Evolutionary conservation across 768 basidiomycete species (phyloP).

Genomic region (Mrakia frigida): DNA sequence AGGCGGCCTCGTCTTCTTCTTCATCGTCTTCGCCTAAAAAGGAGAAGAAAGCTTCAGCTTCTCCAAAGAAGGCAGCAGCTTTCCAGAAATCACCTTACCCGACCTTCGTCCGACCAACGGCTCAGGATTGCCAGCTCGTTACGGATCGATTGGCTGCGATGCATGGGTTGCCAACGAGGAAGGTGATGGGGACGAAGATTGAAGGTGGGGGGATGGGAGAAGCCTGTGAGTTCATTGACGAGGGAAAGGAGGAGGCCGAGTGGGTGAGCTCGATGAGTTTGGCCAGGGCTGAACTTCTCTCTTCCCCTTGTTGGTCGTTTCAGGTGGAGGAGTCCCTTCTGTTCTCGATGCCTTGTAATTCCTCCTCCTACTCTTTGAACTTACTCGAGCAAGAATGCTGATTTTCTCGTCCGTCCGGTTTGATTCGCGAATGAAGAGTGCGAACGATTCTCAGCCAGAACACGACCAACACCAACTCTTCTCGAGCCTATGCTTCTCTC

Average conservation of each 20-base stretch:
- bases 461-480: slow-evolving; percentile 31
- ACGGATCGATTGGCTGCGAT: slow-evolving; percentile 14
- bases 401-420: neutral
- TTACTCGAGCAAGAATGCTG: neutral
- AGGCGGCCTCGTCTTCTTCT: no score
- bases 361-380: neutral
- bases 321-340: slow-evolving; percentile 26
- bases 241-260: neutral
- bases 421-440: neutral
- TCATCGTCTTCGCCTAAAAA: neutral
- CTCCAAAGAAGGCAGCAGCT: slow-evolving; percentile 19
- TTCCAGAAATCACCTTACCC: slow-evolving; percentile 23
- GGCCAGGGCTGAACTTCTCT: neutral
- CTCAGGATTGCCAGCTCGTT: slow-evolving; percentile 24
- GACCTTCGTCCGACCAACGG: slow-evolving; percentile 11
- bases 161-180: slow-evolving; percentile 26
- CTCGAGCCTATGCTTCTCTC: slow-evolving; percentile 29
- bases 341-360: slow-evolving; percentile 31
- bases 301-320: neutral
- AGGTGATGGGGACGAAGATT: slow-evolving; percentile 8
- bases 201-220: slow-evolving; percentile 9
- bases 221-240: slow-evolving; percentile 11
- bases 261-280: slow-evolving; percentile 4
- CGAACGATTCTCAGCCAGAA: slow-evolving; percentile 32
- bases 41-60: neutral